phyloP scores from a whole-genome alignment of 2,329 filamentous ascomycete species.

The Lachnellula subtilissima region DNA sequence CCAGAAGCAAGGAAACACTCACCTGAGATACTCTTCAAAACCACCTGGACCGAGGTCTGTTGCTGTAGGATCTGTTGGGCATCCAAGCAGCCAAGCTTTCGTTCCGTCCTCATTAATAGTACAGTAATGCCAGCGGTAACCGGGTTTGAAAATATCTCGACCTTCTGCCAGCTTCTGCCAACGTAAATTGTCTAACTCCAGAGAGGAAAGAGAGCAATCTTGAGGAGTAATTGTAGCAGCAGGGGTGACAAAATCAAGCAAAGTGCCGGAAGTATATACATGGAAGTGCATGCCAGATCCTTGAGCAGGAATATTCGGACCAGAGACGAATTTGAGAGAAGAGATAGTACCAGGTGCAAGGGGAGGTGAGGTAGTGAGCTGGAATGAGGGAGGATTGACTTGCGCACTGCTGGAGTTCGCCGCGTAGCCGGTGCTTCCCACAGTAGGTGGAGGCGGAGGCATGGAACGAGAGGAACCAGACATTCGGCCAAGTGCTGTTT shows the following conservation, averaged over 20 bases:
- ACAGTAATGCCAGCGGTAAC: slow-evolving; percentile 98
- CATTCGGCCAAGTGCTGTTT: slow-evolving; percentile 28
- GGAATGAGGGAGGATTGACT: slow-evolving; percentile 61
- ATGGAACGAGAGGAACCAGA: slow-evolving; percentile 49
- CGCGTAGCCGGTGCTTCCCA: slow-evolving; percentile 60
- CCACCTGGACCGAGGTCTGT: slow-evolving; percentile 63
- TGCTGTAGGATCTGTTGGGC: slow-evolving; percentile 65
- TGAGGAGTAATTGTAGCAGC: slow-evolving; percentile 79
- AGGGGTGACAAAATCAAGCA: slow-evolving; percentile 92
- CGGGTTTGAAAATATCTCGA: slow-evolving; percentile 82
- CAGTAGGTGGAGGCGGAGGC: slow-evolving; percentile 41
- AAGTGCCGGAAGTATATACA: slow-evolving; percentile 84
- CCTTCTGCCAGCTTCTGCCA: slow-evolving; percentile 97
- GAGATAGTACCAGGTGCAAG: slow-evolving; percentile 86
- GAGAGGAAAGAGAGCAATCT: slow-evolving; percentile 83
- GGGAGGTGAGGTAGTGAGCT: slow-evolving; percentile 69
- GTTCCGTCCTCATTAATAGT: slow-evolving; percentile 93
- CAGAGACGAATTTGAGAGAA: slow-evolving; percentile 82
- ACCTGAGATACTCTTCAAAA: slow-evolving; percentile 80
- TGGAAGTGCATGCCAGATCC: slow-evolving; percentile 93
- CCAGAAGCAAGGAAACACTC: slow-evolving; percentile 9
- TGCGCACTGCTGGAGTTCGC: slow-evolving; percentile 64
- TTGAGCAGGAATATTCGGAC: slow-evolving; percentile 79
- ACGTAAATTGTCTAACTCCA: slow-evolving; percentile 79
- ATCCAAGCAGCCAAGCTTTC: slow-evolving; percentile 95